Percentiles rank a stretch among this genome's conserved stretches.
phyloP scores from a whole-genome alignment of 2,329 filamentous ascomycete genomes.

The Lasiodiplodia theobromae region DNA sequence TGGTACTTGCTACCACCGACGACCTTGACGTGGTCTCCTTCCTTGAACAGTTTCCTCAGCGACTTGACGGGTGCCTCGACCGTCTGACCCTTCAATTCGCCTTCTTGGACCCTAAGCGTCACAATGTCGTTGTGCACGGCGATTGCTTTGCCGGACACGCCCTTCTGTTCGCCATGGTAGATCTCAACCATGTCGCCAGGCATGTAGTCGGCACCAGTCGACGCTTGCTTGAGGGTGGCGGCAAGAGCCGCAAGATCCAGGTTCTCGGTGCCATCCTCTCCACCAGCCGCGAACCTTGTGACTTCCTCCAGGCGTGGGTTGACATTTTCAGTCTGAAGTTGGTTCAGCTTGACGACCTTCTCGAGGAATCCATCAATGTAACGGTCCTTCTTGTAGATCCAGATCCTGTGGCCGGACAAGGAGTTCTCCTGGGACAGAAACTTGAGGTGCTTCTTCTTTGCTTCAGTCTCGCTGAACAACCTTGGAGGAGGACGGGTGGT shows the following conservation, averaged over 20 bases:
- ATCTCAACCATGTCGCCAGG: constrained; percentile 97
- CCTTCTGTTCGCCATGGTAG: constrained; percentile 92
- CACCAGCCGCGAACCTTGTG: constrained; percentile 87
- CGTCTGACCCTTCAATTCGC: constrained; percentile 78
- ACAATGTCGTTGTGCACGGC: constrained; percentile 93
- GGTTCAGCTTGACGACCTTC: constrained; percentile 91
- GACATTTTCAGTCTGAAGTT: constrained; percentile 84
- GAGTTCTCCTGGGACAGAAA: constrained; percentile 62
- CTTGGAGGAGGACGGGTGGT: constrained; percentile 77
- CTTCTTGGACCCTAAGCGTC: constrained; percentile 83
- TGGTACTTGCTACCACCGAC: constrained; percentile 93
- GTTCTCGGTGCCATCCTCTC: constrained; percentile 91
- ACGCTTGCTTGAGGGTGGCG: constrained; percentile 85
- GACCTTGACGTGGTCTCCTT: constrained; percentile 98
- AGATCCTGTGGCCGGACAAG: constrained; percentile 73
- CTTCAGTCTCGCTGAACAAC: constrained; percentile 91
- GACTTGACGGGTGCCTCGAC: constrained; percentile 94
- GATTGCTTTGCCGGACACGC: constrained; percentile 83
- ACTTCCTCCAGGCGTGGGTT: constrained; percentile 95
- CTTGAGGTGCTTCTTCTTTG: constrained; percentile 82
- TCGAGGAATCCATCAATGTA: constrained; percentile 93
- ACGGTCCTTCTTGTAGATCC: constrained; percentile 79
- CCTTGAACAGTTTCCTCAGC: constrained; percentile 87
- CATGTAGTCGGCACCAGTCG: constrained; percentile 81
- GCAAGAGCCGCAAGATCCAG: constrained; percentile 91